Base-by-base conservation (phyloP, 257 asterid genomes). In the Solanum lignicaule region DNA sequence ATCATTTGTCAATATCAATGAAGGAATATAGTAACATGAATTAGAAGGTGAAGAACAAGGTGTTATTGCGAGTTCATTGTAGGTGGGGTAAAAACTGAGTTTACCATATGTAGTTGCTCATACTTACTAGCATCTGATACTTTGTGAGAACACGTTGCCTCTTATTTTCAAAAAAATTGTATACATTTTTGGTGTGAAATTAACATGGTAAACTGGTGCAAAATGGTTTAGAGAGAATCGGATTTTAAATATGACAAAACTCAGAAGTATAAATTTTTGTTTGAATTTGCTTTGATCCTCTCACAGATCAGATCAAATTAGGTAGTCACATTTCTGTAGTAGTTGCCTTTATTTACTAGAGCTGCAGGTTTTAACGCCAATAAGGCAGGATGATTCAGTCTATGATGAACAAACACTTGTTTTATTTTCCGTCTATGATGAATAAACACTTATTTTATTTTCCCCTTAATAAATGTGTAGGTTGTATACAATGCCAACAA, bases 401-500 rank as follows among this genome's bases (percentile, higher is more conserved):
- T 27, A 43, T 79, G 62, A 25, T 78, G 66, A 81, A 23, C 83
- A 75, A 35, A 36, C 83, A 38, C 33, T 76, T 5, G 6, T 29
- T 81, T 16, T 48, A 32, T 81, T 29, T 16, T 79, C 84, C 29
- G 65, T 41, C 66, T 27, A 43, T 79, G 36, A 25, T 78, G 39
- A 81, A 12, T 52, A 75, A 38, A 36, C 83, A n/a, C 83, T 76
- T 5, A 12, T 46, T 81, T 29, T 48, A 32, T 81, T 29, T 81
- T 81, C 69, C 39, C 68, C 27, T 81, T 43, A 46, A 86, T 43
- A 82, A 89, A 73, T 82, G 68, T 91, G 87, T 92, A 96, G 99
- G 98, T 93, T 86, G 99, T 95, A 55, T 92, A 92, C 90, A 93
- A 96, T 90, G 98, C 98, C 88, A 96, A 95, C 90, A 94, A 94